Base-by-base conservation (phyloP, 2,329 filamentous ascomycete species). In the Tolypocladium endophyticum region DNA sequence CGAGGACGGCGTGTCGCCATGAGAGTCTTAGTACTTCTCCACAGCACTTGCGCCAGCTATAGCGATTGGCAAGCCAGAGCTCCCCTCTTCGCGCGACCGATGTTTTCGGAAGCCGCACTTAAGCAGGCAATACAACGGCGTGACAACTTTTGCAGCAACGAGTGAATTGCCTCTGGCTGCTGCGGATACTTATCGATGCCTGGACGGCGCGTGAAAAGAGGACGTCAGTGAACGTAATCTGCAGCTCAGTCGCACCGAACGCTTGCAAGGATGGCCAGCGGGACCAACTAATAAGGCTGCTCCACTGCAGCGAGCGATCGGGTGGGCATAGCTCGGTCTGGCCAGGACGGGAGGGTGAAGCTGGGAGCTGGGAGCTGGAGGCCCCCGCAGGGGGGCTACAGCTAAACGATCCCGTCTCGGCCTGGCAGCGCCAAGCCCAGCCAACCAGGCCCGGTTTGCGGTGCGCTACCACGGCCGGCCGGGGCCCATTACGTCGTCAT, bases 401-500 rank as follows among this genome's bases (percentile, higher is more conserved):
- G 50, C 50, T 35, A 35, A 1, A n/a, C n/a, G 20, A 14, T 25
- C 47, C 45, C 47, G 50, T 35, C 50, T 53, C 11, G 33, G 8
- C 6, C 23, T 18, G 28, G 25, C 20, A 47, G 33, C 43, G 33
- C 18, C 43, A 11, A 18, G 8, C 5, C 20, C 41, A 55, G 45
- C 58, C 58, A 59, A 59, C 33, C 54, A 59, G 55, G 25, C 36
- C 36, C 38, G 43, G 33, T 23, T 36, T 11, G 25, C 33, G 12
- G 28, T 52, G 58, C 50, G 30, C 50, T 54, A 36, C 50, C 50
- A 16, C 28, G n/a, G 50, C 35, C 41, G 41, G 11, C n/a, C 25
- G 58, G 54, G 52, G 30, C 57, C 28, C 36, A 59, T 62, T 59
- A 61, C 58, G 61, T 64, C 58, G 59, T 61, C 38, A 55, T 55